A percentile compares a stretch with the other conserved stretches of the same genome.
Conservation (phyloP, 169 alveolate genomes). For the Neospora caninum region DNA sequence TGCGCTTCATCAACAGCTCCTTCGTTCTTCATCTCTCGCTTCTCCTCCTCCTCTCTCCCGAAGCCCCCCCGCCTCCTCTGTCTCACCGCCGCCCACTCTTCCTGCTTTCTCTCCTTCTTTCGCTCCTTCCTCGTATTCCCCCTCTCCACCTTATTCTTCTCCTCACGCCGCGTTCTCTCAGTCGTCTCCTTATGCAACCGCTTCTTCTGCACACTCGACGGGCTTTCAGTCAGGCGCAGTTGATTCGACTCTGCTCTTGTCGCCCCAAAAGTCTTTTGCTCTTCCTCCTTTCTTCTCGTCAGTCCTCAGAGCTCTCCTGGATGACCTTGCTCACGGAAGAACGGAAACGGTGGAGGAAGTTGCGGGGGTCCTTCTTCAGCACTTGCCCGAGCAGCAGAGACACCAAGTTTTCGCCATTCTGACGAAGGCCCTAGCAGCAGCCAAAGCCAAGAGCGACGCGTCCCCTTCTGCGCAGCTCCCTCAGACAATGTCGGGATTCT, state of each 20-base stretch:
- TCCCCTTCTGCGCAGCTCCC: background rate
- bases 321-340: background rate
- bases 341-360: background rate
- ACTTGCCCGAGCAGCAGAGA: conserved; percentile 37
- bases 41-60: background rate
- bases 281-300: background rate
- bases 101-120: background rate
- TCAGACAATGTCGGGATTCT: background rate
- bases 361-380: conserved; percentile 4
- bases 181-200: background rate
- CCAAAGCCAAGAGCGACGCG: background rate
- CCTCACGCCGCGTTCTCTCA: background rate
- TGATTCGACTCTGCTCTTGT: too few species aligned
- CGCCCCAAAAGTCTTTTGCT: background rate
- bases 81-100: background rate
- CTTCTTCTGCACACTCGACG: background rate
- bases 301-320: background rate
- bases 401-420: background rate
- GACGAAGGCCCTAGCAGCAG: background rate
- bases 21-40: background rate
- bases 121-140: background rate
- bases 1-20: conserved; percentile 4
- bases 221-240: background rate
- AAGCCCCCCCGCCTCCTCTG: background rate
- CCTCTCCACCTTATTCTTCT: background rate